phyloP scores from a whole-genome alignment of 1,284 basidiomycete genomes.

The Pseudozyma pruni region DNA sequence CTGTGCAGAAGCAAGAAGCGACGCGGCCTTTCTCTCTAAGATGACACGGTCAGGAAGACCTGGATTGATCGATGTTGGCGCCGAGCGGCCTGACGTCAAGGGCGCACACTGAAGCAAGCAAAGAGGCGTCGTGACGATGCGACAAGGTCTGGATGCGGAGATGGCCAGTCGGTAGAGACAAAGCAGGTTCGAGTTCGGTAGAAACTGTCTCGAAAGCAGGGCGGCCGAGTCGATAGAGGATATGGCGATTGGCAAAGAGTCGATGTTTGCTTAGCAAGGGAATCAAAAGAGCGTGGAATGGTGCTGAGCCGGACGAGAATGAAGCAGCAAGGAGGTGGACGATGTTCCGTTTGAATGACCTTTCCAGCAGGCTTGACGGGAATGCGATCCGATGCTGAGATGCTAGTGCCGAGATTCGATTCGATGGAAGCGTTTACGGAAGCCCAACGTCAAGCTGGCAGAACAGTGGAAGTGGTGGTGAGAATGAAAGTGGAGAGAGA shows the following conservation, averaged over 20 bases:
- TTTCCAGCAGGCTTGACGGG: constrained; percentile 21
- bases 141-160: too few species aligned
- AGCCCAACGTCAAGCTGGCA: not conserved
- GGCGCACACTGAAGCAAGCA: not conserved
- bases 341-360: constrained; percentile 3
- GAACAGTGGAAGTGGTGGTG: not conserved
- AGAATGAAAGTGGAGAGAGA: not conserved
- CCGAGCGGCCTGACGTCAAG: not conserved
- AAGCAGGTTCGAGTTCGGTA: too few species aligned
- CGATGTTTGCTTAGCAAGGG: not conserved
- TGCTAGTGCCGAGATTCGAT: too few species aligned
- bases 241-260: not conserved
- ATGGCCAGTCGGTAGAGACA: not conserved
- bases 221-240: not conserved
- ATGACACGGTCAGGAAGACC: too few species aligned
- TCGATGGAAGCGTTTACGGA: too few species aligned
- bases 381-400: not conserved
- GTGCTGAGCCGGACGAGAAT: not conserved
- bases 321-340: not conserved
- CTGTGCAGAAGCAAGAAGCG: not conserved
- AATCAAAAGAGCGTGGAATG: constrained; percentile 4
- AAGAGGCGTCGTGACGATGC: too few species aligned
- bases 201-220: not conserved
- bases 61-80: too few species aligned
- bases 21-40: not conserved